Evolutionary conservation across 2,329 filamentous ascomycete species (phyloP).

Genomic region (Cercospora sp.): DNA sequence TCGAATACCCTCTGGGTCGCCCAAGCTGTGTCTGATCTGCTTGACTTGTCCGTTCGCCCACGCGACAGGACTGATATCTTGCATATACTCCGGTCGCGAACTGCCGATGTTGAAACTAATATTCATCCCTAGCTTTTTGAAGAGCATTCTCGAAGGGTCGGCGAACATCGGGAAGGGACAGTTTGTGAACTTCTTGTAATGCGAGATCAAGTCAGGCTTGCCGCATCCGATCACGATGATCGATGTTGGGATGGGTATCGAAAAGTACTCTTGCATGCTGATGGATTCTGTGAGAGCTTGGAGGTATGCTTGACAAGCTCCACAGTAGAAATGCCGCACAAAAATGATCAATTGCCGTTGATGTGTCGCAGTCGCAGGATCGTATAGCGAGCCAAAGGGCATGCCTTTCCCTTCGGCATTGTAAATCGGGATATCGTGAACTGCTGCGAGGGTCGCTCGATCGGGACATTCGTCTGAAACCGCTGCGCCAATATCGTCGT

Average conservation of each 20-base stretch:
- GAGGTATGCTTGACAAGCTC: constrained; percentile 43
- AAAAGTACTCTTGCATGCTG: constrained; percentile 40
- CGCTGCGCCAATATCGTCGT: constrained; percentile 32
- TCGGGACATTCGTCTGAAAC: constrained; percentile 39
- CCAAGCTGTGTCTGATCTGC: constrained; percentile 31
- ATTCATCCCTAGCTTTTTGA: constrained; percentile 41
- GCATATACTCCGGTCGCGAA: constrained; percentile 41
- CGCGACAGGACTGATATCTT: constrained; percentile 34
- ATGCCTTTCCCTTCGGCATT: constrained; percentile 61
- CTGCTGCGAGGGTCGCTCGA: constrained; percentile 36
- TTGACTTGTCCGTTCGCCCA: constrained; percentile 39
- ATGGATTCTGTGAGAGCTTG: constrained; percentile 39
- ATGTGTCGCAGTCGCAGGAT: constrained; percentile 45
- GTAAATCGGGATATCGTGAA: constrained; percentile 50
- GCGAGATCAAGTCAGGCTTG: constrained; percentile 39
- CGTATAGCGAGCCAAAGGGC: constrained; percentile 64
- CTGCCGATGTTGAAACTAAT: constrained; percentile 38
- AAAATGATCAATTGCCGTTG: constrained; percentile 44
- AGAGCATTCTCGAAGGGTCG: constrained; percentile 39
- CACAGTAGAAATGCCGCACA: constrained; percentile 47
- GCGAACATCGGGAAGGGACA: constrained; percentile 44
- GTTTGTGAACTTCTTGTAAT: constrained; percentile 40
- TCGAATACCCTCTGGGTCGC: constrained; percentile 35
- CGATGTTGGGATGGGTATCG: constrained; percentile 39
- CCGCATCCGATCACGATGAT: constrained; percentile 44